Conservation (phyloP, 2,329 filamentous ascomycete genomes). For the Monosporascus ibericus region DNA sequence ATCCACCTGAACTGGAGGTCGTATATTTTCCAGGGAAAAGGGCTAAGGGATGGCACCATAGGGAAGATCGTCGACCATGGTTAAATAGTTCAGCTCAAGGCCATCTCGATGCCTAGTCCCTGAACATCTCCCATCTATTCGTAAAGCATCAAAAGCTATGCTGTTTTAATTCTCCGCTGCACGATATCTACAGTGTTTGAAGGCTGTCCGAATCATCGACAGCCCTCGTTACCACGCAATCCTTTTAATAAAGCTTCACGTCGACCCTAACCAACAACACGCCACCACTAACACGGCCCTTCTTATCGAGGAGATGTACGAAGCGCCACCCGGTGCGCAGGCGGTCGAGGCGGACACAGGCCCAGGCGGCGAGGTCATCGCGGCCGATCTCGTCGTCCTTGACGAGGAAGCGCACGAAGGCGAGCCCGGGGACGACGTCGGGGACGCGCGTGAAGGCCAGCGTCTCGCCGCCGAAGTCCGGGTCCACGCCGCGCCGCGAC, state of each 20-base stretch:
- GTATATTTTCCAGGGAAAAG: no score
- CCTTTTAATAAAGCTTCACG: conserved; percentile 20
- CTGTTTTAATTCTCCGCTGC: no score
- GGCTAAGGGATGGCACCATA: no score
- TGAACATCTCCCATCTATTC: no score
- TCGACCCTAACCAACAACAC: conserved; percentile 73
- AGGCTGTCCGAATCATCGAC: no score
- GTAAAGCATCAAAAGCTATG: no score
- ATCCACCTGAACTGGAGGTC: no score
- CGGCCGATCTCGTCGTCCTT: conserved; percentile 77
- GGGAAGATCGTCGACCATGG: no score
- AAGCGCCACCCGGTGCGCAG: conserved; percentile 71
- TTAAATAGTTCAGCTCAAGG: no score
- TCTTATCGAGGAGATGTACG: conserved; percentile 65
- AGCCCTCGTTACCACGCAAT: background rate
- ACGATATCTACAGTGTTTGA: no score
- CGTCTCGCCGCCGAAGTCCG: conserved; percentile 56
- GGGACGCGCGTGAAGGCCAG: conserved; percentile 50
- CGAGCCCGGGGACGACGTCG: conserved; percentile 60
- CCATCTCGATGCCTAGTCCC: no score
- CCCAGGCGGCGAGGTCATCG: conserved; percentile 81
- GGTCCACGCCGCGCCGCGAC: conserved; percentile 50
- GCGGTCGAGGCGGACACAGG: conserved; percentile 79
- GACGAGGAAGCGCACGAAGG: conserved; percentile 77
- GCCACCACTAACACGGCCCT: conserved; percentile 60